Evolutionary conservation across 345 rosid species (phyloP), one percentile per base, ranked within the genome.

Genomic region (Punica granatum): DNA sequence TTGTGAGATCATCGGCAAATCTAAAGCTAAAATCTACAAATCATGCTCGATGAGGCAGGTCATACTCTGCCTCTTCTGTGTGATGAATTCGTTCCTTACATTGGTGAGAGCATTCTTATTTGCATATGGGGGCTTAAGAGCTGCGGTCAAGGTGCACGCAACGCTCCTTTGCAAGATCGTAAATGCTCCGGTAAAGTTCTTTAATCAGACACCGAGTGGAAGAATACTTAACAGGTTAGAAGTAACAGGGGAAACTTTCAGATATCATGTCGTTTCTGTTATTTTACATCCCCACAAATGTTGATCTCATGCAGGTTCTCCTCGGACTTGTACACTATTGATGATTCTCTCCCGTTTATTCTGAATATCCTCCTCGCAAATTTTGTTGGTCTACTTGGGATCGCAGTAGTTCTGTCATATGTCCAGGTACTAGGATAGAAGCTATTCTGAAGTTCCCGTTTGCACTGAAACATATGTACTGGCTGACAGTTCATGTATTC

Each of bases 271-370:
- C 72, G 53, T 69, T 37, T 31, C 39, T 64, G 32, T n/a, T 66
- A 49, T 37, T 58, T 15, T 43, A 16, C 39, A 18, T 36, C 26
- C 63, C 72, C 63, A 43, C 60, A 65, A 4, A 36, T 35, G 31
- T n/a, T 14, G 32, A 30, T 73, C 12, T 56, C 60, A 19, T 80
- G 70, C 80, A 93, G 96, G 80, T 81, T 93, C 63, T 93, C 97
- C 34, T 90, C 96, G 26, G 98, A 93, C 86, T 85, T 90, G 23
- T 93, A 88, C 75, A 87, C 95, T 36, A 90, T 93, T 64, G 97
- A 90, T 70, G 98, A 93, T 82, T 90, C 98, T 66, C 98, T 93
- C 61, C 98, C 98, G 25, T 93, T 93, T 70, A 87, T 93, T 36
- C 87, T 90, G 81, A 93, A 93, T 80, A 90, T 90, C 74, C 96